phyloP scores from a whole-genome alignment of 2,329 filamentous ascomycete species.

The Fusarium verticillioides region DNA sequence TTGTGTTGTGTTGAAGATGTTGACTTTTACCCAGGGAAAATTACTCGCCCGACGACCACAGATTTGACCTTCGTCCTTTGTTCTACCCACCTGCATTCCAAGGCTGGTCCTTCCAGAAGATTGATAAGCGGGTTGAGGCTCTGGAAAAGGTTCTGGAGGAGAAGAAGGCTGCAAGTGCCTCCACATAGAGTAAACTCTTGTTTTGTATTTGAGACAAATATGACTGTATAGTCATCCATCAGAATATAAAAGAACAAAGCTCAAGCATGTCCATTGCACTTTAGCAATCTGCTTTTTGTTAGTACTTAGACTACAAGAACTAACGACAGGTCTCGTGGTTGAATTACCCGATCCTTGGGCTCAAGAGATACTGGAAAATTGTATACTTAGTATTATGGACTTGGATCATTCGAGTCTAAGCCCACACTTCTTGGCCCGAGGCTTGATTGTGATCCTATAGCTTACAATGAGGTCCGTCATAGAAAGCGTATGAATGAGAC shows the following conservation, averaged over 20 bases:
- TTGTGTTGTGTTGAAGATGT: not conserved
- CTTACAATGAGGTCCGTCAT: not conserved
- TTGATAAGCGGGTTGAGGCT: constrained; percentile 51
- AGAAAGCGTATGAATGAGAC: not conserved
- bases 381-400: not conserved
- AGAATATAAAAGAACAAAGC: not conserved
- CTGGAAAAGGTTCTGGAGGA: constrained; percentile 44
- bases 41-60: constrained; percentile 44
- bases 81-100: constrained; percentile 50
- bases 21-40: not conserved
- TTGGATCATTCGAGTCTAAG: not conserved
- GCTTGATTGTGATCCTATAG: not conserved
- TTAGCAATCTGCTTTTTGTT: not conserved
- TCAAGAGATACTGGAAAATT: not conserved
- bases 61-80: constrained; percentile 42
- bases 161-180: constrained; percentile 4
- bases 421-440: not conserved
- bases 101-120: constrained; percentile 53
- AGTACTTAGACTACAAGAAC: not conserved
- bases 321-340: not conserved
- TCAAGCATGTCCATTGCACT: not conserved
- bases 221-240: not conserved
- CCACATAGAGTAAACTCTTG: not conserved
- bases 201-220: not conserved
- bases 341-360: not conserved